Base-by-base conservation (phyloP, 2,329 filamentous ascomycete genomes). In the Aaosphaeria pasadenensis region DNA sequence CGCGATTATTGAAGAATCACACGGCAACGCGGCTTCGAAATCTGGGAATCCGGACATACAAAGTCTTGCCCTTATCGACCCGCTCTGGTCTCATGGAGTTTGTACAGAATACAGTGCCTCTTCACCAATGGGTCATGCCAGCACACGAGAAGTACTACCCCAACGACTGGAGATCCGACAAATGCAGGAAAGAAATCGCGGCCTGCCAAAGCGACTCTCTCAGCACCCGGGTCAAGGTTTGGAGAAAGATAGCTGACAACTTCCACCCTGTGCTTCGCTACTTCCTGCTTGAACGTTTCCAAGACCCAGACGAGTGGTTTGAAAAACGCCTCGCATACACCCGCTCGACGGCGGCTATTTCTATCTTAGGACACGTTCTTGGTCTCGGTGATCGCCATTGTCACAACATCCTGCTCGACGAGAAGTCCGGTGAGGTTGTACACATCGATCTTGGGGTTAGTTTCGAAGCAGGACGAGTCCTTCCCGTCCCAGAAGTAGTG, bases 381-480 rank as follows among this genome's bases (percentile, higher is more conserved):
- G 94, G 95, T 2, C 81, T 99, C 1, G 94, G 94, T 7, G 94
- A 99, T 71, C 82, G 94, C 2, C 94, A 99, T 71, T 91, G 91
- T 1, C 92, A 99, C 74, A 99, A 99, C 66, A 99, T 99, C 56
- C 79, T 99, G 11, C 81, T 99, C 1, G 94, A 99, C 67, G 83
- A 87, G 51, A 86, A 87, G 62, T 95, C 86, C 1, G 94, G 94
- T 7, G 94, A 99, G 71, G 91, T 91, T 0, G 89, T 99, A 2
- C 94, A 99, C 69, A 99, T 99, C 57, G 94, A 99, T 66, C 79
- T 99, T 1, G 94, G 95, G 41, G 90, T 99, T 3, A 92, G 92
- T 0, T 99, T 99, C 66, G 95, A 99, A 71, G 90, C 92, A 63
- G 94, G 95, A 1, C 87, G 94, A 13, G 86, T 99, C n/a, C 76